Base-by-base conservation (phyloP, 352 stramenopile genomes). In the Phytophthora chlamydospora region DNA sequence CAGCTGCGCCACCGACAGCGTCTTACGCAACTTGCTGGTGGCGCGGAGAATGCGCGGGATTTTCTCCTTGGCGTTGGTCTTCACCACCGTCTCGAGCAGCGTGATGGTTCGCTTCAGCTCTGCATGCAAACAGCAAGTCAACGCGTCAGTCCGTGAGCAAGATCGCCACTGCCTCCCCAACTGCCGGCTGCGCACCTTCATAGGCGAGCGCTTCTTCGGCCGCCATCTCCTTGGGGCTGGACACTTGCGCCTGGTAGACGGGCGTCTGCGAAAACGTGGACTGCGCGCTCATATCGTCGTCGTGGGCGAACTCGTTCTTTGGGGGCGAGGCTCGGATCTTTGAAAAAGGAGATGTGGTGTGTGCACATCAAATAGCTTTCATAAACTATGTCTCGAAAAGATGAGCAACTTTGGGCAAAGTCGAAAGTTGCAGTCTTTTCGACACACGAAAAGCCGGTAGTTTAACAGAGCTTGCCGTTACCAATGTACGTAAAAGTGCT, bases 11-110 rank as follows among this genome's bases (percentile, higher is more conserved):
- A 83, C 71, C 27, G 78, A 89, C 39, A 94, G 54, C 31, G 79
- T 85, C 68, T 90, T 91, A 62, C 89, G 89, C 53, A 97, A 41
- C 59, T 87, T 90, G 45, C 80, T 91, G 29, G 80, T 94, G 62
- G 81, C 86, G 56, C 85, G 84, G 29, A 96, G 68, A 33, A 94
- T 76, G 31, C 89, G 88, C 40, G 83, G 64, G 45, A 95, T 80
- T 61, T 94, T 93, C 48, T 95, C 87, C 68, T 93, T 95, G 24
- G 85, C 80, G 51, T 93, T 93, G 7, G 82, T 90, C 55, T 89
- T 90, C n/a, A 91, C 83, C 24, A 90, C 77, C 29, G 71, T 73
- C 43, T 95, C 86, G 29, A 95, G 71, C 39, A 93, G 55, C 62
- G 73, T 33, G 56, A 95, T 77, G 33, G 77, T 85, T 51, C 83